phyloP scores from a whole-genome alignment of 169 alveolate genomes.

The Plasmodium cynomolgi region DNA sequence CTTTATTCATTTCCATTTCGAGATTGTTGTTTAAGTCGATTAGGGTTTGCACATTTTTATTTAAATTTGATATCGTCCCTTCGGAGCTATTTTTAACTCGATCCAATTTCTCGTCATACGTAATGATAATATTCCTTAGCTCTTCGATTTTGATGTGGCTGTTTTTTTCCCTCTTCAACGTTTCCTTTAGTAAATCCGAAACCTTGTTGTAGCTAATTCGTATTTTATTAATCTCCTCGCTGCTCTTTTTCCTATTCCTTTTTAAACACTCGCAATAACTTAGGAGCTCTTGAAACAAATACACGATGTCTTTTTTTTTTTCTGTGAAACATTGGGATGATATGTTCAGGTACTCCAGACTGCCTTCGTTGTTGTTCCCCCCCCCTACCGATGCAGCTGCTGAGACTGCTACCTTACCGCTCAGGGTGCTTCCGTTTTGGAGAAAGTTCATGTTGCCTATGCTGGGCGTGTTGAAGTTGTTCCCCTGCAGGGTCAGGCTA shows the following conservation, averaged over 20 bases:
- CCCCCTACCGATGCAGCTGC: not conserved
- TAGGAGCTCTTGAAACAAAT: conserved; percentile 54
- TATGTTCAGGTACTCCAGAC: conserved; percentile 8
- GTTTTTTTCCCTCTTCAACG: conserved; percentile 66
- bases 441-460: not conserved
- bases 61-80: conserved; percentile 72
- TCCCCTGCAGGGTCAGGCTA: not conserved
- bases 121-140: conserved; percentile 52
- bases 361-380: conserved; percentile 6
- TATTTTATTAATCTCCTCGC: conserved; percentile 54
- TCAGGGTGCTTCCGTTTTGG: conserved; percentile 5
- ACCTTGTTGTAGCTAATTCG: conserved; percentile 59
- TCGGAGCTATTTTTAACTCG: conserved; percentile 65
- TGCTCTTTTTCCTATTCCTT: conserved; percentile 59
- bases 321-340: conserved; percentile 13
- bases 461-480: conserved; percentile 1
- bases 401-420: not conserved
- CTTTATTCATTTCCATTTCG: conserved; percentile 71
- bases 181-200: conserved; percentile 54
- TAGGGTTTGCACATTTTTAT: conserved; percentile 61
- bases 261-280: conserved; percentile 72
- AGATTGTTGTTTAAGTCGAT: conserved; percentile 46
- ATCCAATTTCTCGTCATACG: conserved; percentile 57
- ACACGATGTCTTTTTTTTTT: conserved; percentile 58
- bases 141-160: conserved; percentile 72